Percentiles rank a stretch among this genome's conserved stretches.
phyloP scores from a whole-genome alignment of 768 basidiomycete species.

The Kwoniella heveanensis region DNA sequence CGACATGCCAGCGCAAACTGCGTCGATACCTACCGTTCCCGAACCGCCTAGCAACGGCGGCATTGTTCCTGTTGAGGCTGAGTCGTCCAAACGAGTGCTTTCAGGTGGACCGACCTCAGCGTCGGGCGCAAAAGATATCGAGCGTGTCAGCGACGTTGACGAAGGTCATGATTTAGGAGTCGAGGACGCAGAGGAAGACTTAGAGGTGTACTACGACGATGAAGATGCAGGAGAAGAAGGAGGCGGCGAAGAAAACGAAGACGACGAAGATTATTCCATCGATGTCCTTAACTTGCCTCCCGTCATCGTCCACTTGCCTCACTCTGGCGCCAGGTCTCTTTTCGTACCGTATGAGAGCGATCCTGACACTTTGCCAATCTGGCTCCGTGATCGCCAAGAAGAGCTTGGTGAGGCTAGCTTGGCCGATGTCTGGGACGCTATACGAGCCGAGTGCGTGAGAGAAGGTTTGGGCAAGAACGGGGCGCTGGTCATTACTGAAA shows the following conservation, averaged over 20 bases:
- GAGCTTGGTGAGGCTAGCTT: slow-evolving; percentile 59
- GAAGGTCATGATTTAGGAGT: too few relatives aligned
- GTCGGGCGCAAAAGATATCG: neutral
- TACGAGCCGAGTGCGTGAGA: slow-evolving; percentile 23
- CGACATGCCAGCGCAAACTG: neutral
- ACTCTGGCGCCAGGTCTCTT: slow-evolving; percentile 24
- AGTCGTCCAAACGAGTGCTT: neutral
- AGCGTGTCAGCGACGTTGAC: too few relatives aligned
- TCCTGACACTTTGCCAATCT: slow-evolving; percentile 33
- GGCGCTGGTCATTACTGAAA: slow-evolving; percentile 41
- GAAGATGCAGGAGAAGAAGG: slow-evolving; percentile 67
- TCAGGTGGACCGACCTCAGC: slow-evolving; percentile 15
- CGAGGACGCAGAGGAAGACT: slow-evolving; percentile 60
- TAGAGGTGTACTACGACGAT: slow-evolving; percentile 18
- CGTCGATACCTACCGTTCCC: slow-evolving; percentile 8
- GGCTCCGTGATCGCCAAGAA: slow-evolving; percentile 44
- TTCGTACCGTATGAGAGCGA: slow-evolving; percentile 26
- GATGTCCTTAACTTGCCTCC: slow-evolving; percentile 67
- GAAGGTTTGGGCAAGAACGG: slow-evolving; percentile 25
- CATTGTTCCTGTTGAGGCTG: neutral
- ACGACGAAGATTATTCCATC: slow-evolving; percentile 68
- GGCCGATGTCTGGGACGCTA: slow-evolving; percentile 45
- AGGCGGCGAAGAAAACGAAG: slow-evolving; percentile 70
- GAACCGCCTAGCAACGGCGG: slow-evolving; percentile 8
- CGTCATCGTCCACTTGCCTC: slow-evolving; percentile 66